Evolutionary conservation across 164 flowering plant genomes (phyloP), one percentile per base, ranked within the genome.

Genomic region (Nelumbo lutea): DNA sequence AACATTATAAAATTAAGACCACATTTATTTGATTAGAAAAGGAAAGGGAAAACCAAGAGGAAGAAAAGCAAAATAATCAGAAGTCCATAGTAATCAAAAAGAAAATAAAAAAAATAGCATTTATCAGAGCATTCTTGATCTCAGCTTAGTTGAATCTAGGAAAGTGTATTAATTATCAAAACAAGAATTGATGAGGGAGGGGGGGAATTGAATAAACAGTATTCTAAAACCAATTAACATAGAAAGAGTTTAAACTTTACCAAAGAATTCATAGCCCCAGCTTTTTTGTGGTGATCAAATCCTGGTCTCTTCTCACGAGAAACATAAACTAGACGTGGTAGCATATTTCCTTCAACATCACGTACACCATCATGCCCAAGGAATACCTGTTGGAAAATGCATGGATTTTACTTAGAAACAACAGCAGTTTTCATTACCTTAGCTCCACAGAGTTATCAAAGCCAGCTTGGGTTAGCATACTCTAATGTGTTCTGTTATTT

Each of bases 251-350:
- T 27, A 27, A 27, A 27, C 27, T 4, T 13, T 80, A 89, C 91
- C 86, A 89, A 48, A 71, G 90, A 67, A 84, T 89, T 89, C 95
- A 89, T 89, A 56, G 95, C 95, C 8, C 93, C 90, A 70, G 91
- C 89, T 65, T 88, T 87, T 72, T 87, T 89, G 77, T 87, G 95
- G 64, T 85, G 90, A 41, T 89, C 88, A 81, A 86, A 87, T 64
- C 95, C 90, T 9, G 92, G 92, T 72, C 90, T 81, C 78, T 89
- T 89, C 77, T 89, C 95, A 83, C 95, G 95, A 74, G 95, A 89
- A 45, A 87, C 91, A 71, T 89, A 89, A 44, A 89, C 81, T 40
- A 89, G 79, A 46, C 85, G 89, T 56, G 95, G 95, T 59, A 89
- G 69, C 68, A 79, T 85, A 73, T 83, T 85, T 47, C 90, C 95